Evolutionary conservation across 148 eudicot species (phyloP), one percentile per base, ranked within the genome.

Genomic region (Fagopyrum homotropicum): DNA sequence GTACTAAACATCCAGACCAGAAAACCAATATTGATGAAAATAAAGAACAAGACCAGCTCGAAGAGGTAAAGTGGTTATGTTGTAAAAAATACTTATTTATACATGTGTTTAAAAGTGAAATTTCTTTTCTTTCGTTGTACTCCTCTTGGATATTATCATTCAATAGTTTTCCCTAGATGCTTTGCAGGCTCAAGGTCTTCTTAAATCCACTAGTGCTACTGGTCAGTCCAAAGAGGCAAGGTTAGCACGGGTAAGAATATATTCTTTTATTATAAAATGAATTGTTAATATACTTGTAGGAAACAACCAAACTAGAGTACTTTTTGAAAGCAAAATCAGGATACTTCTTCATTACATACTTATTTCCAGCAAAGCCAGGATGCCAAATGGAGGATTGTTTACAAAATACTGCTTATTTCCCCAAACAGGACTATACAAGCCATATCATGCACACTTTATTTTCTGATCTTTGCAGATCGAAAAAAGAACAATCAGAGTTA

Each of bases 221-320:
- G 99, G 99, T 81, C 90, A 88, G 80, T 88, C 99, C 52, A 96
- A 96, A 84, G 99, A 96, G 83, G 99, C 99, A 78, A 90, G 99
- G 84, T 80, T 96, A 85, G 97, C 99, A 76, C 90, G 99, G 89
- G 99, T 96, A 89, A 87, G 88, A 72, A 45, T 47, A 15, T 35
- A 43, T 63, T 30, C 19, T 66, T 1, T 11, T 6, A 4, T 15
- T 19, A 40, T 1, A 30, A 7, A 60, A 9, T 60, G 7, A 7
- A 35, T 35, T 35, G 40, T 35, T 0, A 35, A 1, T 6, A 30
- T 30, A 30, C 44, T 63, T 30, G 69, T 10, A 63, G 16, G 35
- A 63, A 63, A 1, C 6, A 22, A 17, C 8, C 29, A 35, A 60
- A 60, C 43, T 60, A 60, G 61, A 56, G 19, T 56, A 14, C 8